Base-by-base conservation (phyloP, 2,329 filamentous ascomycete species). In the Alternaria burnsii region DNA sequence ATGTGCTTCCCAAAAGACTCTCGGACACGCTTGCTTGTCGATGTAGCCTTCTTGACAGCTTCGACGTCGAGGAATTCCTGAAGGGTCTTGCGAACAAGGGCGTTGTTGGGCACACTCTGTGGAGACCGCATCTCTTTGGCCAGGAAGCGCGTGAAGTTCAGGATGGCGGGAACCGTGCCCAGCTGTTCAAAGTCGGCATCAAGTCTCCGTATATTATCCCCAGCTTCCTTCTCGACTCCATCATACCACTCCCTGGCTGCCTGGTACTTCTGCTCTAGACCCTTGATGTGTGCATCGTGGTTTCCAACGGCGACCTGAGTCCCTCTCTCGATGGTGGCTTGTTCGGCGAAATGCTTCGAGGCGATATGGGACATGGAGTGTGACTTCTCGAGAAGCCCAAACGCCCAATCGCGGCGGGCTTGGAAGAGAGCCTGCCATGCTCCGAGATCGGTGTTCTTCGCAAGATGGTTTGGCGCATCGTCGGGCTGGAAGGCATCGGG, bases 341-440 rank as follows among this genome's bases (percentile, higher is more conserved):
- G 89, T 78, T 94, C 91, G 53, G 84, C 83, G 73, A 92, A 91
- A 66, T 91, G 86, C 57, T 89, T 85, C 70, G 87, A 84, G 20
- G 88, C 85, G 63, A 84, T 80, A 53, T 83, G 81, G 52, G 89
- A 87, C 82, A 93, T 89, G 51, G 82, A 82, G 51, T 83, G 83
- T 69, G 92, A 94, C 67, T 90, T 88, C 26, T 89, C 87, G 7
- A 90, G 85, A 34, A 96, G 81, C 40, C 84, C 84, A 54, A 89
- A 81, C 0, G 93, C 91, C 95, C 95, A 99, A 68, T 86, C 85
- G 70, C 90, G 88, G 60, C 95, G 89, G 59, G 89, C 86, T 77
- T 89, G 90, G 82, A 95, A 97, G 22, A 98, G 84, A 44, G 89
- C 87, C 76, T 93, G 91, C 94, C 95, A 99, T 87, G 93, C 90